These are phyloP conservation scores for Phytophthora cajani DNA, from an alignment of 352 stramenopile genomes.

Conservation along the genomic window DNA sequence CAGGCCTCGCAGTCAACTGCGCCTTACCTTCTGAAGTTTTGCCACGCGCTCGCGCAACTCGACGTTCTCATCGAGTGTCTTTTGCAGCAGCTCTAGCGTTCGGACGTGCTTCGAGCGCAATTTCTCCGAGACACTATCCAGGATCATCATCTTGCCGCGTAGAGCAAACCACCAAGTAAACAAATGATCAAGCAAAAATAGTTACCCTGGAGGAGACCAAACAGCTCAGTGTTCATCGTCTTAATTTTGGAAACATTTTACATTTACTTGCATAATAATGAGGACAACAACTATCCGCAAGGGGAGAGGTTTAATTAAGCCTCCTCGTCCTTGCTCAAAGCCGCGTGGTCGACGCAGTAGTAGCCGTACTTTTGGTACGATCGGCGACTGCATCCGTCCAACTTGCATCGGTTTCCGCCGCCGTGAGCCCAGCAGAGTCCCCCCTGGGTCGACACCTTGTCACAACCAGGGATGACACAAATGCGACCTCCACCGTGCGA, in stretches of 20 bases:
- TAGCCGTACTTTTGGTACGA: constrained; percentile 38
- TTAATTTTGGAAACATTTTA: not conserved
- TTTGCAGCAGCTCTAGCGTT: constrained; percentile 80
- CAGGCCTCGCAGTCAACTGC: not conserved
- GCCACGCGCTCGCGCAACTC: constrained; percentile 59
- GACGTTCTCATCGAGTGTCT: constrained; percentile 81
- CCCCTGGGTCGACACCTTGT: constrained; percentile 55
- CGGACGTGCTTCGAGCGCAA: constrained; percentile 83
- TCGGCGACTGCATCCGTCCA: constrained; percentile 23
- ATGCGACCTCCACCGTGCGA: constrained; percentile 72
- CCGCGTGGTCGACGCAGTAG: constrained; percentile 48
- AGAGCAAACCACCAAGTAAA: not conserved
- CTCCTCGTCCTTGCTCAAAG: constrained; percentile 14
- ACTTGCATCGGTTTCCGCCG: constrained; percentile 32
- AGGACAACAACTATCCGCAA: not conserved
- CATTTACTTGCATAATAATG: not conserved
- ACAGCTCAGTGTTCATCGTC: no score
- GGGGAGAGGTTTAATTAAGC: not conserved
- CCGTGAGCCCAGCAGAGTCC: constrained; percentile 34
- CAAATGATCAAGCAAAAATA: constrained; percentile 6
- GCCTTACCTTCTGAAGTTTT: constrained; percentile 53
- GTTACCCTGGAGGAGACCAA: not conserved
- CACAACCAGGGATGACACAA: constrained; percentile 57
- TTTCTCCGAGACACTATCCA: constrained; percentile 72
- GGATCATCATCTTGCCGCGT: constrained; percentile 46